phyloP scores from a whole-genome alignment of 176 grass and related monocot genomes.

The Oryza glumipatula region DNA sequence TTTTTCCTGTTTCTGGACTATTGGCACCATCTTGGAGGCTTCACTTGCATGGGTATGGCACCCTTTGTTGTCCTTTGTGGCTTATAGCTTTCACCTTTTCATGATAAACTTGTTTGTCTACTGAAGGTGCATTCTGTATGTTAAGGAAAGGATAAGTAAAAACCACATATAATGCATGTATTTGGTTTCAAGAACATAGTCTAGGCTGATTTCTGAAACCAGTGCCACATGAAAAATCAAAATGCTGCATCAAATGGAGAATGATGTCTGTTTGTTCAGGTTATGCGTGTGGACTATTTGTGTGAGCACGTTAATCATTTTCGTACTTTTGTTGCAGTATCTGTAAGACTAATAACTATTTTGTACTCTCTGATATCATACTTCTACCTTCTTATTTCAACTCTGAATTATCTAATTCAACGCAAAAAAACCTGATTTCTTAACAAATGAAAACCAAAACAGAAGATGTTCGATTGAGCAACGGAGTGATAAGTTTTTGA shows the following conservation, averaged over 20 bases:
- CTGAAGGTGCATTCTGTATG: not conserved
- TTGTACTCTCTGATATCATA: not conserved
- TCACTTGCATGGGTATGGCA: conserved; percentile 75
- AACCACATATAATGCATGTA: not conserved
- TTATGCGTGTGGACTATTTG: not conserved
- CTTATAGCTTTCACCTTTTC: not conserved
- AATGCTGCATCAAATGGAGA: not conserved
- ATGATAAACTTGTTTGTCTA: not conserved
- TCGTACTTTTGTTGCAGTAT: not conserved
- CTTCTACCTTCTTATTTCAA: conserved; percentile 13
- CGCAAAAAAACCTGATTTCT: not conserved
- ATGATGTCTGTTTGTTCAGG: not conserved
- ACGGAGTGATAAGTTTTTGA: not conserved
- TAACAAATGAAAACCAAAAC: not conserved
- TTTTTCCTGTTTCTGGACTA: conserved; percentile 63
- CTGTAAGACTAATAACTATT: not conserved
- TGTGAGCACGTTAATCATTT: conserved; percentile 4
- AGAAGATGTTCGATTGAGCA: not conserved
- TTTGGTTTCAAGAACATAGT: not conserved
- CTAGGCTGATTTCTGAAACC: not conserved
- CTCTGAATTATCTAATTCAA: not conserved
- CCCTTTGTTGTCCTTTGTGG: not conserved
- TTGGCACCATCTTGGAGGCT: conserved; percentile 69
- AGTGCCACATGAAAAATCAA: not conserved
- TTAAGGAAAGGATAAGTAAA: not conserved